phyloP scores from a whole-genome alignment of 768 basidiomycete species.

The Gloeopeniophorella convolvens region DNA sequence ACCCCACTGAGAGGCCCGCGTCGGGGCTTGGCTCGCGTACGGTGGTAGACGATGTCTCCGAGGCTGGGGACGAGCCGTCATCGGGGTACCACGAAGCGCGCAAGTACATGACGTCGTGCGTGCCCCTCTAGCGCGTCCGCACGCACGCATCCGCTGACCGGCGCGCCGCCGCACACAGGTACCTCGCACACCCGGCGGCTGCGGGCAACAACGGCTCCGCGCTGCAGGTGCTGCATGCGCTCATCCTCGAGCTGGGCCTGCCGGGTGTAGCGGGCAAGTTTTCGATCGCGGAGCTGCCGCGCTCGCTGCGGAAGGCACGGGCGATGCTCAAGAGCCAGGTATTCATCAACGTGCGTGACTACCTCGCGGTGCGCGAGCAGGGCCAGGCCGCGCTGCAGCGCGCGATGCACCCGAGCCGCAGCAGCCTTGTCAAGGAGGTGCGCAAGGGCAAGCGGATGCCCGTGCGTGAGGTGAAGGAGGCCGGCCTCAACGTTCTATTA shows the following conservation, averaged over 20 bases:
- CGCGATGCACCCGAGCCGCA: conserved; percentile 57
- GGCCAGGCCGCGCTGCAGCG: conserved; percentile 55
- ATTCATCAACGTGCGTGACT: conserved; percentile 70
- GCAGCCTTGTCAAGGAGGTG: conserved; percentile 56
- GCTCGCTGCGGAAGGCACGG: conserved; percentile 59
- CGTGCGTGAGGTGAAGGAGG: conserved; percentile 54
- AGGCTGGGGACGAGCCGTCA: conserved; percentile 30
- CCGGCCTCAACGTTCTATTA: conserved; percentile 52
- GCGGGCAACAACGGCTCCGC: conserved; percentile 38
- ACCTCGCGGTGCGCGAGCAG: conserved; percentile 56
- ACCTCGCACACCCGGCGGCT: conserved; percentile 42
- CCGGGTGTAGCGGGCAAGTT: conserved; percentile 25
- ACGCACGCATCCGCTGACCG: no score
- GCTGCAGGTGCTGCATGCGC: conserved; percentile 61
- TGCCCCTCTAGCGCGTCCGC: conserved; percentile 23
- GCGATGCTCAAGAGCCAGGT: conserved; percentile 56
- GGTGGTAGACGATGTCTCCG: conserved; percentile 48
- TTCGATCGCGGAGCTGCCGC: conserved; percentile 43
- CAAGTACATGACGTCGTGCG: conserved; percentile 55
- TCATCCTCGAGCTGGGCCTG: conserved; percentile 68
- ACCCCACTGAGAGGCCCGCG: neutral
- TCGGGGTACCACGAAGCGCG: conserved; percentile 52
- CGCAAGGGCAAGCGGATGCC: conserved; percentile 38
- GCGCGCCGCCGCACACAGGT: no score
- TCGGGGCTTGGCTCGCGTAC: conserved; percentile 34